Conservation (phyloP, 768 basidiomycete genomes). For the Lepiota venenata region DNA sequence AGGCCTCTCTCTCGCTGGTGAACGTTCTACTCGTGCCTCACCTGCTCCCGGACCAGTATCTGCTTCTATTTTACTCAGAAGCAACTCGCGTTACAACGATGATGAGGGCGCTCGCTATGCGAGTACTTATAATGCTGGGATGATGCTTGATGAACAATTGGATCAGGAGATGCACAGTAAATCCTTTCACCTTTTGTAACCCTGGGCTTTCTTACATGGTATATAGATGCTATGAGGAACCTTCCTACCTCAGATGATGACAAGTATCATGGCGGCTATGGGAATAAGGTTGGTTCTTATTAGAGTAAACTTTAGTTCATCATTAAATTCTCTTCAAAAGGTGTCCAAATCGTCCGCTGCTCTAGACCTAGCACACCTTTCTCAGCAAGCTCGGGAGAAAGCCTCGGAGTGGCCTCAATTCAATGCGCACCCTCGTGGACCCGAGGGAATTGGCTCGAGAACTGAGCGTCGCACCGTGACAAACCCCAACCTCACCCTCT, state of each 20-base stretch:
- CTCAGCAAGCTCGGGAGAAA: conserved; percentile 76
- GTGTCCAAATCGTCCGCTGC: conserved; percentile 89
- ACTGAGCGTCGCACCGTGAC: conserved; percentile 70
- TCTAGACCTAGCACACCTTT: conserved; percentile 86
- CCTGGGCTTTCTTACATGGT: conserved; percentile 14
- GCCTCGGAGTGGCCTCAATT: conserved; percentile 96
- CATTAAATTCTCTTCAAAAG: conserved; percentile 29
- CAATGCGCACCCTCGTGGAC: conserved; percentile 54
- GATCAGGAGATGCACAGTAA: conserved; percentile 93
- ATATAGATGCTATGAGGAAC: conserved; percentile 81
- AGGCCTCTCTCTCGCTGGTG: conserved; percentile 64
- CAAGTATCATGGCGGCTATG: conserved; percentile 66
- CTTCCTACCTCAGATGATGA: conserved; percentile 88
- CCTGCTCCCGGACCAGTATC: conserved; percentile 51
- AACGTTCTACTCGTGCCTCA: conserved; percentile 53
- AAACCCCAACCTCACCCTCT: conserved; percentile 66
- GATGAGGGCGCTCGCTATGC: conserved; percentile 60
- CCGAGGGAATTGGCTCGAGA: conserved; percentile 53
- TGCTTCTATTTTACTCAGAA: conserved; percentile 51
- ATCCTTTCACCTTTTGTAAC: conserved; percentile 24
- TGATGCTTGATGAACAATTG: conserved; percentile 91
- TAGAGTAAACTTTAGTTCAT: conserved; percentile 3
- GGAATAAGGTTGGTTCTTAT: conserved; percentile 52
- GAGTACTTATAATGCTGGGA: conserved; percentile 73
- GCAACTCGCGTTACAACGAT: conserved; percentile 48